Percentiles rank a stretch among this genome's conserved stretches.
These are phyloP conservation scores for Globisporangium nodosum DNA, from an alignment of 352 stramenopile species.

Conservation along the genomic window DNA sequence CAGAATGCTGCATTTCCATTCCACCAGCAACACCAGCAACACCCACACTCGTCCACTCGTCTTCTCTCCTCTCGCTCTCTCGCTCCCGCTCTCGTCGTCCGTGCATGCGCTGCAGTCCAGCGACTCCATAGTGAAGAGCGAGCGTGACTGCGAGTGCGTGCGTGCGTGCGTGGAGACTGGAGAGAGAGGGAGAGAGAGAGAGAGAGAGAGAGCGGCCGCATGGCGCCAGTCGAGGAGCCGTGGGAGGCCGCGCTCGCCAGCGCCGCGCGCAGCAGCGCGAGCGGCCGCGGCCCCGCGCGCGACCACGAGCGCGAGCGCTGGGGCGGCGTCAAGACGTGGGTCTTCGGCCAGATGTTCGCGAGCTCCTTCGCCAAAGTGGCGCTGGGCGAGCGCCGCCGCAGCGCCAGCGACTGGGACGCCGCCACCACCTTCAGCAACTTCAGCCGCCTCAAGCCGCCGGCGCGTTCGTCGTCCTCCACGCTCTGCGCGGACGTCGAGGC, in stretches of 20 bases:
- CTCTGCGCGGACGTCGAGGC: slow-evolving; percentile 33
- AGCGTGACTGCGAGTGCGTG: neutral
- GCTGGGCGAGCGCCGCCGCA: slow-evolving; percentile 6
- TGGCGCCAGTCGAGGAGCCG: slow-evolving; percentile 13
- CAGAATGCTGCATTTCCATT: neutral
- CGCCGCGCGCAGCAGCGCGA: slow-evolving; percentile 1
- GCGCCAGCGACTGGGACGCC: slow-evolving; percentile 28
- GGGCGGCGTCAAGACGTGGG: slow-evolving; percentile 72
- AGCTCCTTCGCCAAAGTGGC: slow-evolving; percentile 65
- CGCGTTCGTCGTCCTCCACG: slow-evolving; percentile 45
- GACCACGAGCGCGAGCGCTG: slow-evolving; percentile 21
- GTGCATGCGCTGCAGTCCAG: neutral
- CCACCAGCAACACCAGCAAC: neutral
- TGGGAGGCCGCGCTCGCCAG: slow-evolving; percentile 7
- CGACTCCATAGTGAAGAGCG: neutral
- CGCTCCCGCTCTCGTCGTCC: too few species aligned
- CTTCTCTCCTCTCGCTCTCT: too few species aligned
- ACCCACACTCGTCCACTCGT: neutral
- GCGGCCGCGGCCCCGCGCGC: slow-evolving; percentile 13
- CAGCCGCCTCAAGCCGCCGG: slow-evolving; percentile 10
- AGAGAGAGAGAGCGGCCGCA: neutral
- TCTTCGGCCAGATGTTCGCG: slow-evolving; percentile 58
- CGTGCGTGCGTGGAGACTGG: too few species aligned
- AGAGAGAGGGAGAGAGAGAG: neutral
- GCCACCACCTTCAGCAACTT: slow-evolving; percentile 5